Evolutionary conservation across 257 asterid genomes (phyloP).

Genomic region (Solanum clarkiae): DNA sequence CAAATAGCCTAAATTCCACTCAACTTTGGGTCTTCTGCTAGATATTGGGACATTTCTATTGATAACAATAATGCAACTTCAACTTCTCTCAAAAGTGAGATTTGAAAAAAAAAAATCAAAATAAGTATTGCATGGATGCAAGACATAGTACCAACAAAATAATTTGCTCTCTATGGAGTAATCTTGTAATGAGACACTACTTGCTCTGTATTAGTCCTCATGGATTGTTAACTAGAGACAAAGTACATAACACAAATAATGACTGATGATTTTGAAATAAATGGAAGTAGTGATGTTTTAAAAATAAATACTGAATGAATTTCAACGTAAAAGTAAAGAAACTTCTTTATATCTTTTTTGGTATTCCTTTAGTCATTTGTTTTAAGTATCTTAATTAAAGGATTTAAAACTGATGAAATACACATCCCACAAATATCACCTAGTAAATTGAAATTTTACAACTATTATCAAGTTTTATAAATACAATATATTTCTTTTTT

Average conservation of each 20-base stretch:
- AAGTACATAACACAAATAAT: background rate
- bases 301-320: too few relatives aligned
- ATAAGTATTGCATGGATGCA: background rate
- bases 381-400: too few relatives aligned
- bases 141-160: background rate
- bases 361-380: too few relatives aligned
- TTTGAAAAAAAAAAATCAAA: background rate
- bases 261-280: background rate
- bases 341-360: too few relatives aligned
- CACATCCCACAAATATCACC: too few relatives aligned
- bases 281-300: background rate
- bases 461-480: too few relatives aligned
- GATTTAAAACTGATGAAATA: too few relatives aligned
- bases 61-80: background rate
- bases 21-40: background rate
- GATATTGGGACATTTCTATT: background rate
- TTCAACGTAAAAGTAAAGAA: too few relatives aligned
- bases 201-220: background rate
- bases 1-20: background rate
- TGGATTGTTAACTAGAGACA: background rate
- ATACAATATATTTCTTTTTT: too few relatives aligned
- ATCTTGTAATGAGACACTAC: background rate
- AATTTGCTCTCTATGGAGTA: background rate
- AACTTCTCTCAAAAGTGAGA: background rate
- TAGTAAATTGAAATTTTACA: too few relatives aligned